Conservation (phyloP, 345 rosid genomes). For the Populus simonii region DNA sequence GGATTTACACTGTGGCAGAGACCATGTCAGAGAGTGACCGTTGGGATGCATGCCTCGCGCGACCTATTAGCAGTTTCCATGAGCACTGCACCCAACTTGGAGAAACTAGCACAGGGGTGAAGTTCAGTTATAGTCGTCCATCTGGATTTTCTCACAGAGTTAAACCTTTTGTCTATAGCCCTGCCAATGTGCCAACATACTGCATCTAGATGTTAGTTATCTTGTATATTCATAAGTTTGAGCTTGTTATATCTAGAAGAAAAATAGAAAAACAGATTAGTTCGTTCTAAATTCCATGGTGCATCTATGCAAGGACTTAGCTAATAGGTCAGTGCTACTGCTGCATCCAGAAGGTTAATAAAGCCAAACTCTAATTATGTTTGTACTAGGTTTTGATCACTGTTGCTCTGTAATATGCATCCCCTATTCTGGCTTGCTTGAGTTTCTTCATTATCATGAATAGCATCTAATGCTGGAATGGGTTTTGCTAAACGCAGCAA, state of each 20-base stretch:
- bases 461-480: neutral
- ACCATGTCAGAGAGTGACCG: conserved; percentile 96
- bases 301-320: neutral
- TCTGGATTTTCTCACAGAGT: conserved; percentile 77
- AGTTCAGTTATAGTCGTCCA: conserved; percentile 72
- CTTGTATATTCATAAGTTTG: neutral
- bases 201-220: conserved; percentile 37
- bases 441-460: neutral
- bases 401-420: neutral
- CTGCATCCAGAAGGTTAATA: neutral
- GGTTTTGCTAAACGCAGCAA: too few species aligned
- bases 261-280: neutral
- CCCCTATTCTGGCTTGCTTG: neutral
- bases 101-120: conserved; percentile 56
- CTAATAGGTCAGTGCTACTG: neutral
- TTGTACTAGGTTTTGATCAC: neutral
- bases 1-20: conserved; percentile 81
- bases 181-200: conserved; percentile 52
- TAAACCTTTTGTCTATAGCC: conserved; percentile 69
- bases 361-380: neutral
- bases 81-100: conserved; percentile 69
- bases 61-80: conserved; percentile 86
- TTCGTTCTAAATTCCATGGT: neutral
- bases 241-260: neutral
- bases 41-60: conserved; percentile 89